A percentile compares a stretch with the other conserved stretches of the same genome.
These are phyloP conservation scores for Alopecurus myosuroides DNA, from an alignment of 176 grass and related monocot genomes.

Conservation along the genomic window DNA sequence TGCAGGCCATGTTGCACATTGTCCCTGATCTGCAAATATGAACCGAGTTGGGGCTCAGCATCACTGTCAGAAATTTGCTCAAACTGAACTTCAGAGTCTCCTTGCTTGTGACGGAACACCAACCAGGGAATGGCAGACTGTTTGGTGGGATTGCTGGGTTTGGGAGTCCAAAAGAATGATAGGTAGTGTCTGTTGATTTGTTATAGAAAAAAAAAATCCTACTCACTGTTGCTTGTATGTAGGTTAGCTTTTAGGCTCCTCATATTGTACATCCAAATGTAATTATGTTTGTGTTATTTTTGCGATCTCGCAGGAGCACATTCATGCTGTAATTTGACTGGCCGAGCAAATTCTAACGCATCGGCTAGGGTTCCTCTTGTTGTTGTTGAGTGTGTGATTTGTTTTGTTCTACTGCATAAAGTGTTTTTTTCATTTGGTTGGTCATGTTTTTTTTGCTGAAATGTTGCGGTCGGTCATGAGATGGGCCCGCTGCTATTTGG, in stretches of 20 bases:
- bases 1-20: not conserved
- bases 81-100: not conserved
- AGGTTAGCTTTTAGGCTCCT: conserved; percentile 14
- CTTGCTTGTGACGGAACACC: not conserved
- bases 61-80: conserved; percentile 7
- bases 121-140: not conserved
- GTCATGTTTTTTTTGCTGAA: not conserved
- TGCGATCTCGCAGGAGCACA: conserved; percentile 1
- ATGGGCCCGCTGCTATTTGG: not conserved
- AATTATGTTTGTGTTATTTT: conserved; percentile 7
- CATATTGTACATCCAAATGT: conserved; percentile 33
- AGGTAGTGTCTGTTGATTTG: not conserved
- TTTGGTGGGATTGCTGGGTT: not conserved
- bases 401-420: not conserved
- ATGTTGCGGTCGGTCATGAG: not conserved
- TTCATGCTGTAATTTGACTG: not conserved
- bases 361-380: not conserved
- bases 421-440: not conserved
- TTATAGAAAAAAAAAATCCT: not conserved
- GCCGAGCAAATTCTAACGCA: conserved; percentile 2
- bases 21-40: not conserved
- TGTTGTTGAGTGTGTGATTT: not conserved
- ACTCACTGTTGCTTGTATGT: not conserved
- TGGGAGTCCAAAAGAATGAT: not conserved
- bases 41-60: not conserved